Percentiles rank a stretch among this genome's conserved stretches.
phyloP scores from a whole-genome alignment of 371 early-diverging fungal genomes.

The Mucor ambiguus region DNA sequence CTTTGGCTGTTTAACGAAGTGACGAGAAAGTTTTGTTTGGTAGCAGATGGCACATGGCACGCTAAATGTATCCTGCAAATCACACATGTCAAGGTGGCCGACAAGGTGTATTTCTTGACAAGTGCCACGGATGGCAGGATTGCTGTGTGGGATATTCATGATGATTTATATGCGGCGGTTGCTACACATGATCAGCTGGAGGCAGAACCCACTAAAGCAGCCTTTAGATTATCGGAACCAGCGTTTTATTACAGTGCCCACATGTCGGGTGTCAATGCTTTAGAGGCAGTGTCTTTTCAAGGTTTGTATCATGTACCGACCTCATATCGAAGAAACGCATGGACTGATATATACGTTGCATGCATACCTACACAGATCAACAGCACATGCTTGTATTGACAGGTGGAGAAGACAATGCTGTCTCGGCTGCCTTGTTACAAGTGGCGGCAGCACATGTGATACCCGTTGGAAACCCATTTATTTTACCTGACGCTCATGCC shows the following conservation, averaged over 20 bases:
- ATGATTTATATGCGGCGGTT: conserved; percentile 29
- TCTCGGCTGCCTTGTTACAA: conserved; percentile 38
- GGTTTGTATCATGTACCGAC: too few species aligned
- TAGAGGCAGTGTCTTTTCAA: conserved; percentile 32
- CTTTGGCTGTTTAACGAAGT: conserved; percentile 61
- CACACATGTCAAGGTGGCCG: conserved; percentile 36
- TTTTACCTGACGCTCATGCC: conserved; percentile 53
- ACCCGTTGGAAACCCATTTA: conserved; percentile 26
- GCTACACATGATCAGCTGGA: conserved; percentile 23
- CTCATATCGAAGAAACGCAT: too few species aligned
- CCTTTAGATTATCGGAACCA: conserved; percentile 39
- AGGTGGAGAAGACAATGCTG: conserved; percentile 68
- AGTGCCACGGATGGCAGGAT: conserved; percentile 64
- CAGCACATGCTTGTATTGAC: conserved; percentile 40
- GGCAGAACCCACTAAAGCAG: conserved; percentile 34
- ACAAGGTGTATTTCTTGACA: conserved; percentile 55
- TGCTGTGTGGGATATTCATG: conserved; percentile 57
- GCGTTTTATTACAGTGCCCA: conserved; percentile 39
- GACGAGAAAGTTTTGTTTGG: conserved; percentile 49
- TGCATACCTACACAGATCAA: not conserved
- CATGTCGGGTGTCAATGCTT: conserved; percentile 61
- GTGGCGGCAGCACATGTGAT: conserved; percentile 2
- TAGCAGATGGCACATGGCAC: conserved; percentile 60
- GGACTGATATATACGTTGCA: too few species aligned
- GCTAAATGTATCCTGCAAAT: conserved; percentile 62